Evolutionary conservation across 1,284 basidiomycete genomes (phyloP).

Genomic region (Retiboletus flavoniger): DNA sequence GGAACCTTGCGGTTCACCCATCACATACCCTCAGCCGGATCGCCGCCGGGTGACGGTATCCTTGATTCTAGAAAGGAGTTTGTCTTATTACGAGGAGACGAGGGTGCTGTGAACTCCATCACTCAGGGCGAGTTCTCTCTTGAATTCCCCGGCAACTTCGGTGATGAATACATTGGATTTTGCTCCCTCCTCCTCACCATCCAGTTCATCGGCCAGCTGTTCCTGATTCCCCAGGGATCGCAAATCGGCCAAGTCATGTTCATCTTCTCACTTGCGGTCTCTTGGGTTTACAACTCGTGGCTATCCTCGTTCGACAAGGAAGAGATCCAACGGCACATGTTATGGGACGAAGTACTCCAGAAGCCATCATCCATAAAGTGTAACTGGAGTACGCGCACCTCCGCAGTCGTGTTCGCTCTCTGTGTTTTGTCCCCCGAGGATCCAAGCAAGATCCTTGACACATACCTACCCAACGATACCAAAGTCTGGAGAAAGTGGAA

Average conservation of each 20-base stretch:
- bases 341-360: constrained; percentile 19
- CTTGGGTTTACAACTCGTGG: constrained; percentile 23
- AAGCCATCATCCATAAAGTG: constrained; percentile 21
- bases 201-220: constrained; percentile 24
- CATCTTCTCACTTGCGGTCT: constrained; percentile 26
- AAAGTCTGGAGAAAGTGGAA: constrained; percentile 29
- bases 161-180: constrained; percentile 19
- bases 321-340: constrained; percentile 19
- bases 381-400: constrained; percentile 25
- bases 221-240: constrained; percentile 20
- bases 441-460: background rate
- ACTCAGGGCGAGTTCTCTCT: constrained; percentile 25
- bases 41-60: constrained; percentile 24
- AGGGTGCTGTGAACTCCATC: constrained; percentile 26
- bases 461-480: constrained; percentile 27
- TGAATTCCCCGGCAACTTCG: constrained; percentile 9
- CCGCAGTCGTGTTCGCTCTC: constrained; percentile 27
- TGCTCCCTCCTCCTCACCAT: constrained; percentile 24
- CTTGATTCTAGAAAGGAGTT: constrained; percentile 14
- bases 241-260: constrained; percentile 33
- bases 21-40: constrained; percentile 17
- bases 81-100: constrained; percentile 19
- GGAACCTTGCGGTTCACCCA: constrained; percentile 21
- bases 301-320: constrained; percentile 23
- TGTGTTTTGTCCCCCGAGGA: background rate